Evolutionary conservation across 441 rosid genomes (phyloP).

Genomic region (Adansonia grandidieri): DNA sequence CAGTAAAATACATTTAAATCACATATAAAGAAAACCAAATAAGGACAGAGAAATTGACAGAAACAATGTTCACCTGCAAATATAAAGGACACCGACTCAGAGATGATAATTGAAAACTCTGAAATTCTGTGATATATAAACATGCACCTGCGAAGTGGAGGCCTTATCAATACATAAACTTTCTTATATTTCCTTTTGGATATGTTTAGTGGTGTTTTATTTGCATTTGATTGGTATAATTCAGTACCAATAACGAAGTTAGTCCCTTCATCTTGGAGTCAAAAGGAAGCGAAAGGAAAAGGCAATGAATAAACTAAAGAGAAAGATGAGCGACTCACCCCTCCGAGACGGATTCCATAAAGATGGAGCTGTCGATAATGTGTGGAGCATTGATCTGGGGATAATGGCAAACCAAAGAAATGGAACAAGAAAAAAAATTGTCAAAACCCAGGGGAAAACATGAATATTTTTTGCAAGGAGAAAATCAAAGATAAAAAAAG

Average conservation of each 20-base stretch:
- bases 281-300: neutral
- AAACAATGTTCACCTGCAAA: conserved; percentile 54
- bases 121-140: conserved; percentile 35
- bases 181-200: neutral
- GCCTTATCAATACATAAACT: conserved; percentile 15
- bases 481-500: neutral
- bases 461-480: neutral
- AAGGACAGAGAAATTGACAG: conserved; percentile 13
- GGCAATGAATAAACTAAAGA: neutral
- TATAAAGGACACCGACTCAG: conserved; percentile 37
- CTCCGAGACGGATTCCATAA: conserved; percentile 40
- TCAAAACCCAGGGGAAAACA: neutral
- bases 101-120: conserved; percentile 39
- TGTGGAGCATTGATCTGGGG: conserved; percentile 39
- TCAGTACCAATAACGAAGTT: neutral
- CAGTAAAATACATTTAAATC: conserved; percentile 8
- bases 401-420: conserved; percentile 4
- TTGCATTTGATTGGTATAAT: neutral
- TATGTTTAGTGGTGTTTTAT: neutral
- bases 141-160: conserved; percentile 45
- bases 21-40: conserved; percentile 15
- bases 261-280: neutral
- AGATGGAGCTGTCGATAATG: conserved; percentile 27
- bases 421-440: neutral
- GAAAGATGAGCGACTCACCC: conserved; percentile 30